Percentiles rank a stretch among this genome's conserved stretches.
phyloP scores from a whole-genome alignment of 495 filamentous ascomycete species.

The Tetracladium marchalianum region DNA sequence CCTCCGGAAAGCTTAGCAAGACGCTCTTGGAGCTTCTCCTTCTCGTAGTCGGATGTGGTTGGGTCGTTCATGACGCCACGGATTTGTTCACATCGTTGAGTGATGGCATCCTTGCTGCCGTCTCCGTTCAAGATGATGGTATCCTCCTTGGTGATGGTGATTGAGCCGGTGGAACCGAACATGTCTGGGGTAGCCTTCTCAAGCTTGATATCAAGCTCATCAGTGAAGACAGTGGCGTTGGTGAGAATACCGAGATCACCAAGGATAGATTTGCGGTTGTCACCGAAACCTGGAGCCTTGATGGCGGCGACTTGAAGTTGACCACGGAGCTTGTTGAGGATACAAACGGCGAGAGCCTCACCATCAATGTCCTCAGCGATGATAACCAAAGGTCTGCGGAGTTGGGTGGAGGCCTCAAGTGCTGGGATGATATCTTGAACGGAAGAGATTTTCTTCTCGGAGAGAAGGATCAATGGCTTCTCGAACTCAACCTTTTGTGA shows the following conservation, averaged over 20 bases:
- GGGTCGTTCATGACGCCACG: constrained; percentile 92
- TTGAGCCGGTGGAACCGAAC: constrained; percentile 93
- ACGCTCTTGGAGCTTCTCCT: constrained; percentile 99
- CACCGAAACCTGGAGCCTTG: constrained; percentile 98
- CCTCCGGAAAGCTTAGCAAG: constrained; percentile 98
- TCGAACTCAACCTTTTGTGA: constrained; percentile 98
- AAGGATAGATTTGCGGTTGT: constrained; percentile 99
- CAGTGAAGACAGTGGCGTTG: constrained; percentile 94
- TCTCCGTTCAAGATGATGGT: constrained; percentile 98
- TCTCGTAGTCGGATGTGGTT: constrained; percentile 94
- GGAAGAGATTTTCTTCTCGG: constrained; percentile 99
- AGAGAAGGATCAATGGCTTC: constrained; percentile 96
- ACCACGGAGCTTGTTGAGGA: constrained; percentile 98
- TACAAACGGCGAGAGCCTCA: constrained; percentile 96
- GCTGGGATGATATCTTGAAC: constrained; percentile 98
- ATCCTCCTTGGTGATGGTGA: constrained; percentile 99
- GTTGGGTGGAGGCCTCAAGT: constrained; percentile 90
- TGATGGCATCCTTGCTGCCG: constrained; percentile 86
- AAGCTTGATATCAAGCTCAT: constrained; percentile 96
- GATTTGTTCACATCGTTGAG: constrained; percentile 97
- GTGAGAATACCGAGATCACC: constrained; percentile 92
- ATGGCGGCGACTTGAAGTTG: constrained; percentile 97
- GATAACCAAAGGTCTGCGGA: constrained; percentile 92
- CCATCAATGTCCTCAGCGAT: constrained; percentile 99
- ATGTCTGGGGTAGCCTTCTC: constrained; percentile 94